Percentiles rank a stretch among this genome's conserved stretches.
Conservation (phyloP, 495 filamentous ascomycete genomes). For the Aspergillus sclerotioniger region DNA sequence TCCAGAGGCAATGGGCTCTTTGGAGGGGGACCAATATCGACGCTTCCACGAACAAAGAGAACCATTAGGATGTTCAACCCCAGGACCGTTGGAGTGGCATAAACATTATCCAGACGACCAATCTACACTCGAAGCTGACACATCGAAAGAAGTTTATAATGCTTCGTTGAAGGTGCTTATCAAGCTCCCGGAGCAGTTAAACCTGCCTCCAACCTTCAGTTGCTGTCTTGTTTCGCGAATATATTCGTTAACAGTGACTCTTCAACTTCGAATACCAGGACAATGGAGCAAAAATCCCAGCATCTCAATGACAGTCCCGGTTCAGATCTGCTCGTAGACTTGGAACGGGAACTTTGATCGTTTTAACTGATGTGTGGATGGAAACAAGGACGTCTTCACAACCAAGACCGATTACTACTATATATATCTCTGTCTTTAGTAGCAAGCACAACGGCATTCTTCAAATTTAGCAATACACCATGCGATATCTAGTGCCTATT, state of each 20-base stretch:
- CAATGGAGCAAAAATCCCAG: background rate
- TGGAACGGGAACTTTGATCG: background rate
- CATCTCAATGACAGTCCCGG: slow-evolving; percentile 7
- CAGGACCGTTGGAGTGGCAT: background rate
- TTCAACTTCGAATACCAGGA: background rate
- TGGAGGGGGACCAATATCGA: background rate
- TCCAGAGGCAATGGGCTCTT: slow-evolving; percentile 2
- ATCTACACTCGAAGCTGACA: background rate
- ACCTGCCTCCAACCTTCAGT: slow-evolving; percentile 4
- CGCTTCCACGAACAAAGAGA: background rate
- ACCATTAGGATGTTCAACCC: background rate
- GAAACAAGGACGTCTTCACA: background rate
- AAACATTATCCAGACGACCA: background rate
- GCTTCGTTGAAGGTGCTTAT: background rate
- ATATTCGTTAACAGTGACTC: slow-evolving; percentile 2
- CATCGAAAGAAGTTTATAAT: background rate
- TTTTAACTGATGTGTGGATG: background rate
- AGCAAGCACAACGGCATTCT: background rate
- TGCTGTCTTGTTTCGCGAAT: slow-evolving; percentile 10
- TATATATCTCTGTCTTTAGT: background rate
- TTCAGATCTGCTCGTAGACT: slow-evolving; percentile 11
- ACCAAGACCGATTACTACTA: no score
- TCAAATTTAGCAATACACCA: background rate
- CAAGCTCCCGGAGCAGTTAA: background rate
- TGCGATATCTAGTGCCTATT: no score